These are phyloP conservation scores for Pyrenochaeta sp. DNA, from an alignment of 2,329 filamentous ascomycete genomes.

Conservation along the genomic window DNA sequence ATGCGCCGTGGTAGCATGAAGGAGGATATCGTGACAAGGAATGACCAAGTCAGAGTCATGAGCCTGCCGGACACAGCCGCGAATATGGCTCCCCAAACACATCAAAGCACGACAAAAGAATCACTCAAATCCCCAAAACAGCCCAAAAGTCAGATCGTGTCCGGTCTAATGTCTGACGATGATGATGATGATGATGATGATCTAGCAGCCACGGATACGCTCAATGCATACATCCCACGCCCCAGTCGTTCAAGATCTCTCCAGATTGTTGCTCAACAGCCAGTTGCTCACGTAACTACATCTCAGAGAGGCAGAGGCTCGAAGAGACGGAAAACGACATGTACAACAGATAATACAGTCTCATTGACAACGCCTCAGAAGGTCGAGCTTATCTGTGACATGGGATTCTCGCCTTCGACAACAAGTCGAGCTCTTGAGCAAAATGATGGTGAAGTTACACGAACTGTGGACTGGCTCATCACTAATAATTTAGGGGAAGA, in stretches of 20 bases:
- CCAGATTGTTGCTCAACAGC: slow-evolving; percentile 23
- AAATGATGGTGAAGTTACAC: slow-evolving; percentile 39
- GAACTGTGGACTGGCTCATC: slow-evolving; percentile 42
- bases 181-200: too few species aligned
- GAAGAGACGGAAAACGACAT: slow-evolving; percentile 34
- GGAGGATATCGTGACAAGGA: neutral
- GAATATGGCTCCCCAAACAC: slow-evolving; percentile 1
- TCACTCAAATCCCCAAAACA: slow-evolving; percentile 3
- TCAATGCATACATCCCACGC: slow-evolving; percentile 46
- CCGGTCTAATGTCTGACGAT: slow-evolving; percentile 27
- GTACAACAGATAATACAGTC: slow-evolving; percentile 6
- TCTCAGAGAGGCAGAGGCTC: slow-evolving; percentile 34
- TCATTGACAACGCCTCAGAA: slow-evolving; percentile 35
- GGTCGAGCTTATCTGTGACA: slow-evolving; percentile 42
- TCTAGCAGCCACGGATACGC: slow-evolving; percentile 26
- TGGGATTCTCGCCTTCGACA: slow-evolving; percentile 44
- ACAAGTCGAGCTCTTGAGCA: slow-evolving; percentile 33
- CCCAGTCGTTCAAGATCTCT: slow-evolving; percentile 48
- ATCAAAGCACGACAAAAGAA: neutral
- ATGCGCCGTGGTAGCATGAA: neutral
- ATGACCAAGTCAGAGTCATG: neutral
- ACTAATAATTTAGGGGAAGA: slow-evolving; percentile 33
- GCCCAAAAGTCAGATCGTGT: slow-evolving; percentile 8
- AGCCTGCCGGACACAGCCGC: neutral
- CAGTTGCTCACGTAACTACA: slow-evolving; percentile 38